Percentiles rank a stretch among this genome's conserved stretches.
These are phyloP conservation scores for Cocos nucifera DNA, from an alignment of 176 grass and related monocot species.

Conservation along the genomic window DNA sequence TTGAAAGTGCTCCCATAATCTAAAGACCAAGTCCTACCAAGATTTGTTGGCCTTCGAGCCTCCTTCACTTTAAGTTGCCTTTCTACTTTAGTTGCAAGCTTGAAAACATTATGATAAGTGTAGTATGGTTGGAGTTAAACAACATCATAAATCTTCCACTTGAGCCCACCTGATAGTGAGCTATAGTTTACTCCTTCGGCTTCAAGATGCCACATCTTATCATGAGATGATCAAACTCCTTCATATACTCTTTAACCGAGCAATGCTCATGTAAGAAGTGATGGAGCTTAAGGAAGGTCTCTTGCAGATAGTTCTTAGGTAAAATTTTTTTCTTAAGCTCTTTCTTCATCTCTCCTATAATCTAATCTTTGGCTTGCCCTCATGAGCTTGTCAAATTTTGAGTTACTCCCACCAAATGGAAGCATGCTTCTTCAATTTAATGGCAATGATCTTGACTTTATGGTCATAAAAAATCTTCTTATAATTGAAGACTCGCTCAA, in stretches of 20 bases:
- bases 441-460: conserved; percentile 6
- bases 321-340: conserved; percentile 2
- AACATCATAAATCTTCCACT: background rate
- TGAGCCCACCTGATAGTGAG: conserved; percentile 1
- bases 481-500: conserved; percentile 7
- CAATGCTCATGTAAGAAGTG: background rate
- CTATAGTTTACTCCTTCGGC: background rate
- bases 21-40: too few relatives aligned
- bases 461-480: background rate
- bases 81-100: background rate
- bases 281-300: background rate
- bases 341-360: conserved; percentile 3
- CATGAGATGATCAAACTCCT: background rate
- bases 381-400: background rate
- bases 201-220: background rate
- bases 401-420: conserved; percentile 7
- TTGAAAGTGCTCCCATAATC: too few relatives aligned
- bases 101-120: background rate
- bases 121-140: background rate
- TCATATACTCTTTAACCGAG: background rate
- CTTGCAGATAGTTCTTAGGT: background rate
- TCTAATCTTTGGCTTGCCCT: conserved; percentile 1
- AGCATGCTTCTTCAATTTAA: background rate
- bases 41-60: too few relatives aligned
- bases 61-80: background rate